Evolutionary conservation across 2,329 filamentous ascomycete genomes (phyloP), one percentile per base, ranked within the genome.

Genomic region (Lachnellula subtilissima): DNA sequence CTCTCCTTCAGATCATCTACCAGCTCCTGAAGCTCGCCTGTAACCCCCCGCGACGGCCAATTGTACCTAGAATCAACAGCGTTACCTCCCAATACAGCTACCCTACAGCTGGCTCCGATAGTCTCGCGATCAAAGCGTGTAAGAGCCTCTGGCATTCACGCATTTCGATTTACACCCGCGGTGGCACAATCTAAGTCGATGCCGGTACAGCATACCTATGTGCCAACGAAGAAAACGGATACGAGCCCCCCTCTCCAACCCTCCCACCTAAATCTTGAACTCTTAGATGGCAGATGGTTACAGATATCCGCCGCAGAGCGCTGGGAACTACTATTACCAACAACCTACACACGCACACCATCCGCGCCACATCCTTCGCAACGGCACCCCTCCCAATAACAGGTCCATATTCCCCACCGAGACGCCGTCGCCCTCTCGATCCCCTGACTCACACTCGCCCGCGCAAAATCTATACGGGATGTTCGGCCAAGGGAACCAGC

Each of bases 401-500:
- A 76, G 67, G 57, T 64, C 65, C 32, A 48, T 59, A 43, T 69
- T 69, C 49, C 63, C 53, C 43, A 60, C 59, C 53, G 67, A 82
- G 64, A 81, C 79, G 1, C 79, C 80, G 52, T 84, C 81, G 14
- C 81, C 81, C 58, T 78, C 80, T 59, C 78, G 79, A 66, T 83
- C 80, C 47, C 80, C 81, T 46, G 80, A 79, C 50, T 58, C 66
- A 11, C 63, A 79, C 50, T 70, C 69, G 51, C 65, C 69, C 11
- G 69, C 63, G n/a, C 67, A 62, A 48, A 64, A 58, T 46, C 54
- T 65, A 43, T 71, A 70, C 69, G 65, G 79, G 71, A 91, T 91
- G 88, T 91, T 87, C 78, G 84, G 83, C 69, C 85, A 89, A 72
- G 79, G 79, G 70, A 75, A 77, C 55, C 85, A 88, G 70, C 85